phyloP scores from a whole-genome alignment of 768 basidiomycete genomes.

The Trametes cinnabarina region DNA sequence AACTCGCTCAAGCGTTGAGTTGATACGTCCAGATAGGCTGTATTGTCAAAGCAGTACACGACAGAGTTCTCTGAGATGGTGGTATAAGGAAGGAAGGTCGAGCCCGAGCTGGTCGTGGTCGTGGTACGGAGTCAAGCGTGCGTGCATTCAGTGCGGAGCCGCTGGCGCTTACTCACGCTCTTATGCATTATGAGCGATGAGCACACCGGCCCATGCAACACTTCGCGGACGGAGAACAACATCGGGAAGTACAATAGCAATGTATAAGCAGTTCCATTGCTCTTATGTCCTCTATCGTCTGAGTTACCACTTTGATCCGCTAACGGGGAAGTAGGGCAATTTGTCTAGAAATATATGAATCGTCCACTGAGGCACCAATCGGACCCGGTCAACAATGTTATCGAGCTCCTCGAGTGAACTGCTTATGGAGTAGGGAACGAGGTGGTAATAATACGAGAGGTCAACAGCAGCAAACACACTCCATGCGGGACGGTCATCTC shows the following conservation, averaged over 20 bases:
- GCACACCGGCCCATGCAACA: not conserved
- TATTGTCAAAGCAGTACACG: constrained; percentile 5
- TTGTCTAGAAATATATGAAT: constrained; percentile 22
- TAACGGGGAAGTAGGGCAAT: constrained; percentile 10
- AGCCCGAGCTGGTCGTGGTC: constrained; percentile 35
- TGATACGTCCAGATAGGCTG: not conserved
- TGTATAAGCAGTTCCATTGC: not conserved
- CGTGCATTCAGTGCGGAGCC: constrained; percentile 25
- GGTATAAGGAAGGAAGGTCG: constrained; percentile 1
- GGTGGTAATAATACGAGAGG: constrained; percentile 2
- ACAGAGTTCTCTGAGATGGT: not conserved
- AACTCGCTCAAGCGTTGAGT: not conserved
- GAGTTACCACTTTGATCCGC: constrained; percentile 5
- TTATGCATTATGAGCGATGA: not conserved
- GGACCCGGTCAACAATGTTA: constrained; percentile 10
- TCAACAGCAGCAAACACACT: constrained; percentile 1
- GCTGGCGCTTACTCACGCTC: constrained; percentile 13
- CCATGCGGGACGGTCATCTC: not conserved
- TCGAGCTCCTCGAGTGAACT: constrained; percentile 1
- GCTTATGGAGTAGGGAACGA: constrained; percentile 4
- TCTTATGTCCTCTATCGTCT: constrained; percentile 8
- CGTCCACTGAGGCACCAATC: constrained; percentile 11
- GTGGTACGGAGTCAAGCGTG: constrained; percentile 39
- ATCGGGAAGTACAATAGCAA: not conserved
- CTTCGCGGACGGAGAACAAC: not conserved